phyloP scores from a whole-genome alignment of 2,329 filamentous ascomycete species.

The Sordariomycetes sp. region DNA sequence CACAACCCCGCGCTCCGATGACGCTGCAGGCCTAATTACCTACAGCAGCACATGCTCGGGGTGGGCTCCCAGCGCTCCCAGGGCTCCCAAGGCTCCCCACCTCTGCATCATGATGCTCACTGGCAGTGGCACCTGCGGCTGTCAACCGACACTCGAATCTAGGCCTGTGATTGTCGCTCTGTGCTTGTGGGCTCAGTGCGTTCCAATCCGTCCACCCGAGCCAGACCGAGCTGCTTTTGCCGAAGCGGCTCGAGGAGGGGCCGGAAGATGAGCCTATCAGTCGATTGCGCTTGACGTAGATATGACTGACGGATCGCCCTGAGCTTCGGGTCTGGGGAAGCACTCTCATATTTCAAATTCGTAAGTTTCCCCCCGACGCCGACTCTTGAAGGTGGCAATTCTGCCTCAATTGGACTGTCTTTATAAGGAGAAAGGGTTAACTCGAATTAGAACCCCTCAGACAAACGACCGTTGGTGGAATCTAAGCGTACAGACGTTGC shows the following conservation, averaged over 20 bases:
- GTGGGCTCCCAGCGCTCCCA: no score
- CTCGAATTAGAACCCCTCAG: neutral
- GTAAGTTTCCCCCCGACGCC: neutral
- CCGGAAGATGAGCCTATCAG: neutral
- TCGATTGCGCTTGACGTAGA: neutral
- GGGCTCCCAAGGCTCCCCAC: no score
- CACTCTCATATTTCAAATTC: neutral
- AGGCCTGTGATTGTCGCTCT: conserved; percentile 4
- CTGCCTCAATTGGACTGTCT: no score
- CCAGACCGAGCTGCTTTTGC: conserved; percentile 8
- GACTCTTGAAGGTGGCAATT: neutral
- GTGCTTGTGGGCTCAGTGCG: neutral
- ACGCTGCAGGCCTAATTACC: neutral
- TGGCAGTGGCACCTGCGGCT: neutral
- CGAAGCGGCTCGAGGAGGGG: neutral
- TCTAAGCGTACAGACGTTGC: no score
- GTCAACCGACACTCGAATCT: neutral
- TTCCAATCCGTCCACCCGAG: conserved; percentile 22
- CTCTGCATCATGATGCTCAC: no score
- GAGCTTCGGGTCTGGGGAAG: neutral
- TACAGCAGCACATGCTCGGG: neutral
- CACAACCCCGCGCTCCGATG: conserved; percentile 1
- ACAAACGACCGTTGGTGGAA: no score
- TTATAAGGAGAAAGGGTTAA: neutral
- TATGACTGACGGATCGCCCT: neutral